These are phyloP conservation scores for Thermothelomyces thermophilus DNA, from an alignment of 2,329 filamentous ascomycete species.

Conservation along the genomic window DNA sequence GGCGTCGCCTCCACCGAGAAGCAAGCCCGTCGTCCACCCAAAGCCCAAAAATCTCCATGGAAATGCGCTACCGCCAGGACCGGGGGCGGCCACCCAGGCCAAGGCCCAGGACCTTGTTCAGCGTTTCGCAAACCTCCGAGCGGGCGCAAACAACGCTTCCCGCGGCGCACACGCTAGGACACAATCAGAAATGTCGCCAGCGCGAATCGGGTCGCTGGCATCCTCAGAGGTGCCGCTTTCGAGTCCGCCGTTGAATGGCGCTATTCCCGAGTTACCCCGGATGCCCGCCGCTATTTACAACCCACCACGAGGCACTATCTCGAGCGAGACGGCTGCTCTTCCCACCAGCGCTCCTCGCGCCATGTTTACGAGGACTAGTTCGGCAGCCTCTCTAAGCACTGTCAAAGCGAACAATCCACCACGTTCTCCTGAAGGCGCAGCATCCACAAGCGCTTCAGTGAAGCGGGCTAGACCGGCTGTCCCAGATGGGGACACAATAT, in stretches of 20 bases:
- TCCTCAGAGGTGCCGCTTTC: constrained; percentile 40
- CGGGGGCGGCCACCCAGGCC: constrained; percentile 27
- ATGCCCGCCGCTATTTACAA: constrained; percentile 71
- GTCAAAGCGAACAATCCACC: constrained; percentile 23
- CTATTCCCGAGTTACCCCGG: constrained; percentile 57
- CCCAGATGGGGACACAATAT: constrained; percentile 53
- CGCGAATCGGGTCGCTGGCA: constrained; percentile 32
- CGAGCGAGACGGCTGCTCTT: constrained; percentile 56
- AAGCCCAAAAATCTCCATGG: constrained; percentile 64
- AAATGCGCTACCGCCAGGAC: constrained; percentile 42
- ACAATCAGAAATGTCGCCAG: constrained; percentile 37
- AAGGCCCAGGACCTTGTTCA: constrained; percentile 45
- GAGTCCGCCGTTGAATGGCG: constrained; percentile 45
- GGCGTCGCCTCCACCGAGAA: constrained; percentile 26
- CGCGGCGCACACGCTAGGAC: constrained; percentile 50
- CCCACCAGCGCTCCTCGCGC: constrained; percentile 60
- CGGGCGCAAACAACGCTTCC: constrained; percentile 27
- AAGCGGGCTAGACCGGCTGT: constrained; percentile 38
- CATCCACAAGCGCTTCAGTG: constrained; percentile 28
- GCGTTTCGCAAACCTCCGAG: constrained; percentile 52
- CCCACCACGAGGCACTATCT: constrained; percentile 65
- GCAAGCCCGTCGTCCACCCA: constrained; percentile 50
- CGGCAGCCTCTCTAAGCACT: constrained; percentile 35
- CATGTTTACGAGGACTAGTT: constrained; percentile 55
- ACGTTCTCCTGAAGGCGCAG: constrained; percentile 24